Evolutionary conservation across 2,329 filamentous ascomycete genomes (phyloP), one percentile per base, ranked within the genome.

Genomic region (Zopfia rhizophila): DNA sequence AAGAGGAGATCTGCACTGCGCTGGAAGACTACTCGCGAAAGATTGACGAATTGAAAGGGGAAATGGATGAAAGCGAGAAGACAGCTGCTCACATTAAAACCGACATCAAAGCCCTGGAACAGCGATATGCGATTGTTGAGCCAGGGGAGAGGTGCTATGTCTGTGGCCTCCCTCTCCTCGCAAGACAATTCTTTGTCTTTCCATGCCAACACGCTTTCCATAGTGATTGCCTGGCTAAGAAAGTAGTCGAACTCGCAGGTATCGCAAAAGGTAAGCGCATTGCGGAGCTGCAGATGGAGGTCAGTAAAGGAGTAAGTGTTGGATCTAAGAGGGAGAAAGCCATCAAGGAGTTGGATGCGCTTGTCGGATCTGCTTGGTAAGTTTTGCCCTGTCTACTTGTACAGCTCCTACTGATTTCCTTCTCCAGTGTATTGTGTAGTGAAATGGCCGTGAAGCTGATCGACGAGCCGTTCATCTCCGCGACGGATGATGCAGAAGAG

Each of bases 121-220:
- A 88, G 51, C 85, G 94, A 3, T 99, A 97, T 66, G 94, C 93
- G 1, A 96, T 99, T 53, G 94, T 99, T 5, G 92, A 97, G 68
- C 93, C 94, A 0, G 94, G 94, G 0, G 94, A 99, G 77, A 87
- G 90, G 67, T 99, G 94, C 72, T 95, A 93, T 75, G 84, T 88
- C 2, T 99, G 94, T 66, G 84, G 86, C 0, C 74, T 97, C 44
- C 94, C 94, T 7, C 75, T 99, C 41, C 80, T 99, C 12, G 92
- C 89, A 65, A 78, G 92, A 41, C 92, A 97, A 63, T 99, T 99
- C 74, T 99, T 97, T 60, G 94, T 99, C 13, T 99, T 99, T 58
- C 94, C 94, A 0, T 99, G 94, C 72, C 94, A 99, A 76, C 94
- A 99, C 73, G 90, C 92, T 3, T 99, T 99, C 66, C 94, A 99